Evolutionary conservation across 129 eudicot genomes (phyloP).

Genomic region (Ambrosia trifida): DNA sequence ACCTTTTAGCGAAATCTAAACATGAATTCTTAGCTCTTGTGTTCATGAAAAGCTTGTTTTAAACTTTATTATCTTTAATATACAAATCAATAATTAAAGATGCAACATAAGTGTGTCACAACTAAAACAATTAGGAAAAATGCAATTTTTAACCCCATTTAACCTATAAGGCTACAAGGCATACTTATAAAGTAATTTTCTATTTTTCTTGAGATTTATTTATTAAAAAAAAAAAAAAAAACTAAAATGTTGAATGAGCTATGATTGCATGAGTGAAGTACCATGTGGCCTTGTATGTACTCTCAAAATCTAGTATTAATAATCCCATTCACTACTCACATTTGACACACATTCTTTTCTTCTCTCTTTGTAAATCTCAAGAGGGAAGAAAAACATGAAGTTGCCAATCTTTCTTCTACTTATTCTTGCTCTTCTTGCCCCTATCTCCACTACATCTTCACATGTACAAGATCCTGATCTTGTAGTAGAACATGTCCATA

Average conservation of each 20-base stretch:
- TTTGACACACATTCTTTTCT: conserved; percentile 37
- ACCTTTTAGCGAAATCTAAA: conserved; percentile 9
- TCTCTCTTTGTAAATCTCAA: conserved; percentile 20
- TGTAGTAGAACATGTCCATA: conserved; percentile 36
- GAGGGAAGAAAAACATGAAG: conserved; percentile 28
- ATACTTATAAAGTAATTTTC: background rate
- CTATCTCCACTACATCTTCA: conserved; percentile 20
- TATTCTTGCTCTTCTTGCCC: conserved; percentile 32
- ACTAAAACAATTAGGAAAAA: conserved; percentile 31
- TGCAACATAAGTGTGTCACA: conserved; percentile 42
- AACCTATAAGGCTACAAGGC: conserved; percentile 29
- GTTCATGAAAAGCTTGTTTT: conserved; percentile 39
- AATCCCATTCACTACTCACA: conserved; percentile 31
- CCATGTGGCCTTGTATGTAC: conserved; percentile 42
- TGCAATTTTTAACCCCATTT: conserved; percentile 17
- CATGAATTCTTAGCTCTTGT: conserved; percentile 18
- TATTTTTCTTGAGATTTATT: conserved; percentile 2
- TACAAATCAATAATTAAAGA: conserved; percentile 4
- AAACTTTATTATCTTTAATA: conserved; percentile 37
- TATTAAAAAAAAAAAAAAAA: background rate
- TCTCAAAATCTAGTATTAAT: conserved; percentile 39
- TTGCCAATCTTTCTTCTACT: conserved; percentile 30
- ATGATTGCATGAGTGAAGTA: conserved; percentile 41
- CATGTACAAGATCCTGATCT: conserved; percentile 31
- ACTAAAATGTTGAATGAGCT: conserved; percentile 26